Percentiles rank a stretch among this genome's conserved stretches.
These are phyloP conservation scores for Amaranthus palmeri DNA, from an alignment of 148 eudicot species.

Conservation along the genomic window DNA sequence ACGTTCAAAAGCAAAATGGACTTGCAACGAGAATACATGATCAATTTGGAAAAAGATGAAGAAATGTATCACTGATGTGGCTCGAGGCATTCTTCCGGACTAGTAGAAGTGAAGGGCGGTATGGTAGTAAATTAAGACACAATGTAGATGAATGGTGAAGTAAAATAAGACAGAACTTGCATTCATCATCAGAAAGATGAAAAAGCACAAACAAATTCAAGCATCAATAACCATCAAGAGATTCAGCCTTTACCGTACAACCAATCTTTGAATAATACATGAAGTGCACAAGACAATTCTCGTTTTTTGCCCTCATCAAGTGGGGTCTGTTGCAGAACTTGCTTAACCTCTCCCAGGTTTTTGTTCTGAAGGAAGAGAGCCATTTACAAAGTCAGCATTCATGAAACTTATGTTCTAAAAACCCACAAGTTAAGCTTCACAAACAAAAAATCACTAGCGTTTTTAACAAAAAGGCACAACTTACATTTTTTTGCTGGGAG, in stretches of 20 bases:
- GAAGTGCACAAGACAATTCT: conserved; percentile 76
- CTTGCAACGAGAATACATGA: no score
- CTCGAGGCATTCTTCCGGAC: no score
- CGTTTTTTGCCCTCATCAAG: conserved; percentile 77
- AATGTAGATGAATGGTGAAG: no score
- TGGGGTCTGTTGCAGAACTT: conserved; percentile 61
- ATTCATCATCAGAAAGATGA: no score
- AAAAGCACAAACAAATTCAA: neutral
- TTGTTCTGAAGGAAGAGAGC: conserved; percentile 38
- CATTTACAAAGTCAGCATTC: conserved; percentile 9
- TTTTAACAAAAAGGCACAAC: conserved; percentile 14
- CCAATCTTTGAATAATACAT: conserved; percentile 83
- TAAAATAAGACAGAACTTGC: no score
- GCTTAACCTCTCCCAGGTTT: conserved; percentile 70
- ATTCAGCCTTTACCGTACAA: conserved; percentile 52
- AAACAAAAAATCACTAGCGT: neutral
- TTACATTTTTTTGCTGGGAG: conserved; percentile 73
- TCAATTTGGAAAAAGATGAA: no score
- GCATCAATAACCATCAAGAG: neutral
- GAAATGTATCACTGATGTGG: no score
- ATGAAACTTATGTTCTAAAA: neutral
- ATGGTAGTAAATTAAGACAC: no score
- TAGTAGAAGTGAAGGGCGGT: no score
- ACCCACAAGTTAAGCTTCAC: neutral
- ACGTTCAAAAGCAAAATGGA: no score